These are phyloP conservation scores for Chaetomiaceae sp. DNA, from an alignment of 2,329 filamentous ascomycete genomes.

Conservation along the genomic window DNA sequence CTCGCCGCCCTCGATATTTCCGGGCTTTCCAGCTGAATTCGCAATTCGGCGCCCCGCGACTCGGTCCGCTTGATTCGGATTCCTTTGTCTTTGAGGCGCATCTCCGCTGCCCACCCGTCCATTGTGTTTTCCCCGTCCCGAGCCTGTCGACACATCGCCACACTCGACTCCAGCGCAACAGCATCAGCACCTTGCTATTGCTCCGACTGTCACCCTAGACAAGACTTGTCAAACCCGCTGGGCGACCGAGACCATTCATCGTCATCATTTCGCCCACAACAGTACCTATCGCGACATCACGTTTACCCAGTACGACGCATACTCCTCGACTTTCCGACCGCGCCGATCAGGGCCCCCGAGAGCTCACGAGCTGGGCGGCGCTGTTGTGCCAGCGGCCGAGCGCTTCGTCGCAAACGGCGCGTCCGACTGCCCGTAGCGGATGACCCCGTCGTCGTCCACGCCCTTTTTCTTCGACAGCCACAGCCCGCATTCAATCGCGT, in stretches of 20 bases:
- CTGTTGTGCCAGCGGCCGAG: constrained; percentile 4
- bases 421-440: constrained; percentile 15
- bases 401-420: constrained; percentile 12
- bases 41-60: constrained; percentile 13
- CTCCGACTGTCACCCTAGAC: neutral
- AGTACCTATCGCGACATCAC: constrained; percentile 9
- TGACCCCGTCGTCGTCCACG: constrained; percentile 18
- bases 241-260: neutral
- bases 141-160: constrained; percentile 14
- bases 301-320: constrained; percentile 1
- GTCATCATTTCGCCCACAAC: neutral
- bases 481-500: constrained; percentile 27
- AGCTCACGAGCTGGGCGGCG: neutral
- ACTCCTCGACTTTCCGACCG: constrained; percentile 11
- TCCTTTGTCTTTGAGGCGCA: constrained; percentile 29
- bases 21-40: constrained; percentile 5
- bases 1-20: constrained; percentile 2
- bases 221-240: neutral
- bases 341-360: constrained; percentile 1
- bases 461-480: constrained; percentile 11
- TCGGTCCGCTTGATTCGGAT: constrained; percentile 22
- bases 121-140: constrained; percentile 21
- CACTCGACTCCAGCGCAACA: constrained; percentile 5
- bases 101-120: constrained; percentile 18
- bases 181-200: neutral